phyloP scores from a whole-genome alignment of 495 filamentous ascomycete species.

The Oidiodendron maius region DNA sequence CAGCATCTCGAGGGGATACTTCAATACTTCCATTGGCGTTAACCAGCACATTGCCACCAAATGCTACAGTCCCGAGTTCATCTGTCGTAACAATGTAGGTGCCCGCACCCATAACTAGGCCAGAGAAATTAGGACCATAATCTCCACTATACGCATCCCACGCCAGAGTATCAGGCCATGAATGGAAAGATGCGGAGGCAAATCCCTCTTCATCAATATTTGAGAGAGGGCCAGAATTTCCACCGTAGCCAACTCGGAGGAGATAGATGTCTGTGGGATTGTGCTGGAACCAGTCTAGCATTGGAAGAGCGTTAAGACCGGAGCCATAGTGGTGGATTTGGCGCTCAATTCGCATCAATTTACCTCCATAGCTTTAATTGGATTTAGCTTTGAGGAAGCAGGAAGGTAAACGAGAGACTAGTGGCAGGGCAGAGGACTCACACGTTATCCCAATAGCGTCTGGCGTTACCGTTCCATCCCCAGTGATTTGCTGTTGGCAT shows the following conservation, averaged over 20 bases:
- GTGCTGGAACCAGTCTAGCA: constrained; percentile 38
- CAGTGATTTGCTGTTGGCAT: constrained; percentile 47
- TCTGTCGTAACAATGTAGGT: constrained; percentile 37
- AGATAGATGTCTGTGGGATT: constrained; percentile 28
- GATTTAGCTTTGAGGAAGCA: neutral
- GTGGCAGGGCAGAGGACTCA: too few relatives aligned
- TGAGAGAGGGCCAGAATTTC: constrained; percentile 39
- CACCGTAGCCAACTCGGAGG: constrained; percentile 43
- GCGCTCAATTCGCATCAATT: constrained; percentile 42
- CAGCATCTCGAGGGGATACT: neutral
- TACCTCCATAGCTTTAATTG: constrained; percentile 30
- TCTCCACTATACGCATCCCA: constrained; percentile 49
- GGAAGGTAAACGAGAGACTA: neutral
- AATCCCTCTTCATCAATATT: constrained; percentile 46
- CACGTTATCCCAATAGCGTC: constrained; percentile 46
- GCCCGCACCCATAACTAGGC: constrained; percentile 35
- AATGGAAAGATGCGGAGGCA: constrained; percentile 43
- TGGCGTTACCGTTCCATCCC: constrained; percentile 50
- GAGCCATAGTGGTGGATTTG: constrained; percentile 54
- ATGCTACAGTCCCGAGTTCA: constrained; percentile 33
- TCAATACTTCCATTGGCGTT: neutral
- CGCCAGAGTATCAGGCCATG: constrained; percentile 41
- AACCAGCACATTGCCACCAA: constrained; percentile 32
- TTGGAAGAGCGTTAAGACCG: constrained; percentile 42
- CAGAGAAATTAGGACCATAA: constrained; percentile 45